phyloP scores from a whole-genome alignment of 768 basidiomycete species.

The Russula virescens region DNA sequence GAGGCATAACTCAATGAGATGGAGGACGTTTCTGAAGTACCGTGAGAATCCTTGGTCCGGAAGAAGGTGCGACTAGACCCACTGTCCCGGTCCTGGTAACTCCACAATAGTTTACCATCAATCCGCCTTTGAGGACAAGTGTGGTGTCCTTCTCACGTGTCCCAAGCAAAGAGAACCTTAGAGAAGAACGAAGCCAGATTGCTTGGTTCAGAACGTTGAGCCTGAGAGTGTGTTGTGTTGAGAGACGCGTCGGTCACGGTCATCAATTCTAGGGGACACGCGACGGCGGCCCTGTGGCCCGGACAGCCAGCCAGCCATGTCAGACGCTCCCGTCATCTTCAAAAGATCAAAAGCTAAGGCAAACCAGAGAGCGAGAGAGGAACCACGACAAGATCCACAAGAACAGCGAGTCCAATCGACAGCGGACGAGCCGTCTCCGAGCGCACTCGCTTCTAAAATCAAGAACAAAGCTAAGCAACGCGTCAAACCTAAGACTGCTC shows the following conservation, averaged over 20 bases:
- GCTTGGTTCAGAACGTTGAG: not conserved
- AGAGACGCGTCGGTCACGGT: not conserved
- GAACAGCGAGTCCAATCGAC: constrained; percentile 22
- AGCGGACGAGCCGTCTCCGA: constrained; percentile 46
- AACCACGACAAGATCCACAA: constrained; percentile 27
- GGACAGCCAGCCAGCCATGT: constrained; percentile 26
- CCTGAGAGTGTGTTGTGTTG: too few relatives aligned
- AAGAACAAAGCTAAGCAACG: constrained; percentile 65
- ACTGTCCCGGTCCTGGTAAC: too few relatives aligned
- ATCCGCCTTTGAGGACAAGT: too few relatives aligned
- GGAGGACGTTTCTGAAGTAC: constrained; percentile 5
- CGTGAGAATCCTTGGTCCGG: constrained; percentile 9
- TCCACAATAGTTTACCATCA: too few relatives aligned
- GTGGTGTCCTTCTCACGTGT: not conserved
- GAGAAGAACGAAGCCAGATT: not conserved
- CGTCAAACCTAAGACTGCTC: constrained; percentile 54
- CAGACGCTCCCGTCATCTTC: constrained; percentile 37
- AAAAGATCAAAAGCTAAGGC: constrained; percentile 39
- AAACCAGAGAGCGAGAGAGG: constrained; percentile 36
- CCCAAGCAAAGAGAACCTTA: not conserved
- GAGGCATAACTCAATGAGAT: constrained; percentile 19
- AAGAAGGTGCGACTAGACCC: too few relatives aligned
- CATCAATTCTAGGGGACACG: not conserved
- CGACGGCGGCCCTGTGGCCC: not conserved
- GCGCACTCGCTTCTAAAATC: constrained; percentile 54